phyloP scores from a whole-genome alignment of 345 rosid species.

The Corymbia maculata region DNA sequence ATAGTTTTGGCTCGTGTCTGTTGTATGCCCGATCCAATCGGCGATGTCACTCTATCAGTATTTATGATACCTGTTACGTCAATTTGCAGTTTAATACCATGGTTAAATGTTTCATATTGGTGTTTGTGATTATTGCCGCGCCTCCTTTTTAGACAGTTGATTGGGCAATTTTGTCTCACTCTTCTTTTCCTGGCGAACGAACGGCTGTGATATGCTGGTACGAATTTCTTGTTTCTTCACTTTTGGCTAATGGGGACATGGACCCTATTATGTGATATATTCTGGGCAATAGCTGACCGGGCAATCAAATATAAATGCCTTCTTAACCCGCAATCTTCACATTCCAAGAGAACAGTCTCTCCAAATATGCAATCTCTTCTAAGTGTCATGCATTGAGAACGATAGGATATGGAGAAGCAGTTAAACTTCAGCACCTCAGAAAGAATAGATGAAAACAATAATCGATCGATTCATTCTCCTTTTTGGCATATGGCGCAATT shows the following conservation, averaged over 20 bases:
- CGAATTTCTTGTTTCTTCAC: neutral
- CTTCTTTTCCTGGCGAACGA: neutral
- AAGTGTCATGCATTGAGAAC: neutral
- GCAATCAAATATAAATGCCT: neutral
- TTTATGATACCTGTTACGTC: neutral
- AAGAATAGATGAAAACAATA: neutral
- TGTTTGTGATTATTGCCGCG: neutral
- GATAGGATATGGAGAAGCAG: neutral
- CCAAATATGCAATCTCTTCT: neutral
- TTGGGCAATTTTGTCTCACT: neutral
- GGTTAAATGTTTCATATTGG: neutral
- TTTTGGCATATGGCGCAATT: neutral
- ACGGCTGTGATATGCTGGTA: neutral
- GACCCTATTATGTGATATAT: neutral
- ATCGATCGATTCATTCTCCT: neutral
- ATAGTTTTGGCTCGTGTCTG: neutral
- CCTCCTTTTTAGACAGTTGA: neutral
- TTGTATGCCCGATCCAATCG: neutral
- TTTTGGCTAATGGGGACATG: neutral
- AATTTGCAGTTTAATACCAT: neutral
- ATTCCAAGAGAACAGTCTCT: neutral
- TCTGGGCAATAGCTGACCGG: neutral
- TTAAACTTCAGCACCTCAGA: neutral
- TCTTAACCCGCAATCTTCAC: neutral
- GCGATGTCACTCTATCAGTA: neutral